Evolutionary conservation across 2,329 filamentous ascomycete species (phyloP).

Genomic region (Sporothrix euskadiensis): DNA sequence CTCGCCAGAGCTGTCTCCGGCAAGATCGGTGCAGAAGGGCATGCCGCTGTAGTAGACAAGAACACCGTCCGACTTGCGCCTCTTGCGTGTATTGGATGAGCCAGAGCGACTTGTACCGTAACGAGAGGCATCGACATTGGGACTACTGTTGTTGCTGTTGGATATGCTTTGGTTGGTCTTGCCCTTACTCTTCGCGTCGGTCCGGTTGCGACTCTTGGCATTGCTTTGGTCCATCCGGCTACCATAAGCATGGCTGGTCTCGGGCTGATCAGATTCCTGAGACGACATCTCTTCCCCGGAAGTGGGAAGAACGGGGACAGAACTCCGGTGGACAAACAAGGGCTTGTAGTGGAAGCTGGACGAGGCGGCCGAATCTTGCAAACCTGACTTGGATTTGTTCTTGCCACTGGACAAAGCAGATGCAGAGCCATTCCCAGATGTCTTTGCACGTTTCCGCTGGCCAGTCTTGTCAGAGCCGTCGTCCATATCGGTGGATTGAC

Average conservation of each 20-base stretch:
- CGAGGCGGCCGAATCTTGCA: constrained; percentile 44
- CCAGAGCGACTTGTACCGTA: constrained; percentile 52
- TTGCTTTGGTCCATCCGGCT: not conserved
- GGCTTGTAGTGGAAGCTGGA: constrained; percentile 65
- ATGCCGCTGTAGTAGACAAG: constrained; percentile 83
- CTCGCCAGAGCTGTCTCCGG: constrained; percentile 58
- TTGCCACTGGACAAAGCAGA: constrained; percentile 42
- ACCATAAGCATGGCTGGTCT: constrained; percentile 44
- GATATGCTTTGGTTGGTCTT: not conserved
- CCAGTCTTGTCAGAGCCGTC: constrained; percentile 47
- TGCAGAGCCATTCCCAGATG: constrained; percentile 40
- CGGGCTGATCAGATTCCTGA: constrained; percentile 46
- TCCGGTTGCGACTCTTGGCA: not conserved
- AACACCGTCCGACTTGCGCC: constrained; percentile 65
- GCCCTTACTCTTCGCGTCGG: constrained; percentile 43
- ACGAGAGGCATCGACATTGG: constrained; percentile 47
- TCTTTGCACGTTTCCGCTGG: constrained; percentile 51
- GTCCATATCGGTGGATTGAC: constrained; percentile 53
- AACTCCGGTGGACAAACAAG: constrained; percentile 56
- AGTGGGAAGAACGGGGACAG: constrained; percentile 50
- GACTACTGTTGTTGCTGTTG: constrained; percentile 45
- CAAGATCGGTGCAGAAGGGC: constrained; percentile 78
- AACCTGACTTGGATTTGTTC: constrained; percentile 45
- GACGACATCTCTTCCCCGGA: constrained; percentile 47
- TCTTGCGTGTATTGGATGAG: constrained; percentile 50